phyloP scores from a whole-genome alignment of 257 asterid genomes.

The Salvia hispanica region DNA sequence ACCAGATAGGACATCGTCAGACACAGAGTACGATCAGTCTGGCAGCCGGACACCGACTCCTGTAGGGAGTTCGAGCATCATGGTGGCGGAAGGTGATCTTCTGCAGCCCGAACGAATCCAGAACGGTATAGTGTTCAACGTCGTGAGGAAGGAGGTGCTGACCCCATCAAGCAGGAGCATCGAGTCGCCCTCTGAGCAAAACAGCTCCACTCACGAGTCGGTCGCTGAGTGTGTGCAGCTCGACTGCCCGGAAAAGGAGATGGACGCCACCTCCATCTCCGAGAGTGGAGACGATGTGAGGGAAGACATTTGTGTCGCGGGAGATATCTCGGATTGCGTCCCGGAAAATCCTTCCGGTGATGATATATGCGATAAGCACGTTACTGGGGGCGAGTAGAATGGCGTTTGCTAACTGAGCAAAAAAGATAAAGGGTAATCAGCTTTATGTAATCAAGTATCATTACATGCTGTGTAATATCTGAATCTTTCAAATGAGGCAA shows the following conservation, averaged over 20 bases:
- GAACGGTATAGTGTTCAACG: slow-evolving; percentile 80
- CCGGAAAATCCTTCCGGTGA: slow-evolving; percentile 13
- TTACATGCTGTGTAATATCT: background rate
- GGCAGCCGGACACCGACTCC: slow-evolving; percentile 34
- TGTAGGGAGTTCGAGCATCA: slow-evolving; percentile 45
- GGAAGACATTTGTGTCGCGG: slow-evolving; percentile 33
- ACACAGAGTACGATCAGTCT: slow-evolving; percentile 48
- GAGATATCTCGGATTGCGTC: slow-evolving; percentile 10
- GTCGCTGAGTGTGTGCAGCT: slow-evolving; percentile 71
- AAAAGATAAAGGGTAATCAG: no score
- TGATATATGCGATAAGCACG: slow-evolving; percentile 38
- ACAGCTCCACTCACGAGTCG: slow-evolving; percentile 41
- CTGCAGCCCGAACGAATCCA: slow-evolving; percentile 78
- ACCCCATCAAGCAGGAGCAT: slow-evolving; percentile 64
- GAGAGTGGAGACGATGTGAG: slow-evolving; percentile 52
- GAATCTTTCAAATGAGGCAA: no score
- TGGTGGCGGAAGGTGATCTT: slow-evolving; percentile 76
- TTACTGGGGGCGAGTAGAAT: slow-evolving; percentile 29
- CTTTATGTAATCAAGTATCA: background rate
- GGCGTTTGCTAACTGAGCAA: background rate
- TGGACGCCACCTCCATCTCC: slow-evolving; percentile 60
- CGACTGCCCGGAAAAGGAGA: slow-evolving; percentile 57
- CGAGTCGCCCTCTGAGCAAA: slow-evolving; percentile 48
- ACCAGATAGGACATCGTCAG: slow-evolving; percentile 57
- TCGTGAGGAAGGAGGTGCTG: slow-evolving; percentile 71